phyloP scores from a whole-genome alignment of 352 stramenopile species.

The Blastocystis sp. region DNA sequence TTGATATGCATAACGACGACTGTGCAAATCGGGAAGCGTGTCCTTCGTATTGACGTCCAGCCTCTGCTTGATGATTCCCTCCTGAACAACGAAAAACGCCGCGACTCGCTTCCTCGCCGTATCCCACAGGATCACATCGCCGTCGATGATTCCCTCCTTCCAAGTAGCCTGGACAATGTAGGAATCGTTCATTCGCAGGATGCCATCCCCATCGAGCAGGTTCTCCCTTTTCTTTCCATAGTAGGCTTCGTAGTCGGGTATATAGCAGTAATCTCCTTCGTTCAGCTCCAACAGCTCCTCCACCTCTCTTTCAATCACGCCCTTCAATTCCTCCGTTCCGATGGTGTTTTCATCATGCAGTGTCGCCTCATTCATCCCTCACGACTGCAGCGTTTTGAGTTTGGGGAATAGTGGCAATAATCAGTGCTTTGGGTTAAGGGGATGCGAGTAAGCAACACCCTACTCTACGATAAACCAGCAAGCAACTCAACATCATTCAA shows the following conservation, averaged over 20 bases:
- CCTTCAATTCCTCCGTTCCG: not conserved
- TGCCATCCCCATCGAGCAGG: conserved; percentile 7
- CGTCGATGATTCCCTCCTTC: conserved; percentile 15
- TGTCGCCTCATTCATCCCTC: not conserved
- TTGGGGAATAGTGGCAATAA: too few relatives aligned
- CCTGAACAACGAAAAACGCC: not conserved
- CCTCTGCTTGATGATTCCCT: not conserved
- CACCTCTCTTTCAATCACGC: conserved; percentile 6
- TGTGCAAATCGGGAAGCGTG: not conserved
- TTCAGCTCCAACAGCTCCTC: not conserved
- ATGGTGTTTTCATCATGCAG: not conserved
- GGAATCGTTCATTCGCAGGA: conserved; percentile 21
- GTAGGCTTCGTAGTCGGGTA: conserved; percentile 10
- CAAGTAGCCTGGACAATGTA: conserved; percentile 6
- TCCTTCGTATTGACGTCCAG: conserved; percentile 4
- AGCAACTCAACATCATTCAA: not conserved
- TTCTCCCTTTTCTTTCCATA: not conserved
- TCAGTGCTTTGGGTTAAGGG: too few relatives aligned
- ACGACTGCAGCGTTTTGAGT: too few relatives aligned
- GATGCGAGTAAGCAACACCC: too few relatives aligned
- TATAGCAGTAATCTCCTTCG: not conserved
- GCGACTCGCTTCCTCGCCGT: not conserved
- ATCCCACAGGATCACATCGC: conserved; percentile 1
- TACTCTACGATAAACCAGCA: too few relatives aligned
- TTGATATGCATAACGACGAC: not conserved